Conservation (phyloP, 1,139 yeast genomes). For the Protomyces inundatus region DNA sequence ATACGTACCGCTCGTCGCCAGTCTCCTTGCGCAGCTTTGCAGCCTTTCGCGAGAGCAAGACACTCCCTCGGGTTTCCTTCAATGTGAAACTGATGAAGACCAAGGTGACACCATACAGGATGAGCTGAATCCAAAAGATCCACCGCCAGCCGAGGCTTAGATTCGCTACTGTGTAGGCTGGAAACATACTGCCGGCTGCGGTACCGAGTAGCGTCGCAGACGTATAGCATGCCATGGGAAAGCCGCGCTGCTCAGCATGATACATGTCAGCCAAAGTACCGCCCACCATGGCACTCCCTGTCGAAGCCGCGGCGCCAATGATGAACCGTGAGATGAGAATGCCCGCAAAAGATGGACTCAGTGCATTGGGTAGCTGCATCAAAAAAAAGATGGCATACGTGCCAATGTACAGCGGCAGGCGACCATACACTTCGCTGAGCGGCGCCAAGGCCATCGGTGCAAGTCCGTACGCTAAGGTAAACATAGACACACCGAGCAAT, state of each 20-base stretch:
- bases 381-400: slow-evolving; percentile 50
- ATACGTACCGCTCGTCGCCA: slow-evolving; percentile 25
- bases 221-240: slow-evolving; percentile 57
- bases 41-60: slow-evolving; percentile 54
- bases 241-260: slow-evolving; percentile 58
- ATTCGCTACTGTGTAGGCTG: slow-evolving; percentile 53
- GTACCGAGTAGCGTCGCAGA: slow-evolving; percentile 60
- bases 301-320: slow-evolving; percentile 74
- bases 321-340: slow-evolving; percentile 52
- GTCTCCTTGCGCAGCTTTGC: slow-evolving; percentile 42
- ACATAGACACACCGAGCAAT: slow-evolving; percentile 16
- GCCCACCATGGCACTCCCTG: slow-evolving; percentile 81
- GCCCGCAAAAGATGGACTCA: slow-evolving; percentile 50
- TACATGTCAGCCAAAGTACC: slow-evolving; percentile 75
- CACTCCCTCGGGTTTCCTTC: slow-evolving; percentile 58
- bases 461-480: slow-evolving; percentile 37
- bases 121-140: slow-evolving; percentile 55
- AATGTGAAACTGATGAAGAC: slow-evolving; percentile 45
- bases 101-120: slow-evolving; percentile 49
- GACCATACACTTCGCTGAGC: slow-evolving; percentile 57
- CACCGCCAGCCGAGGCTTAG: slow-evolving; percentile 56
- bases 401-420: slow-evolving; percentile 59
- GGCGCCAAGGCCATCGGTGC: slow-evolving; percentile 76
- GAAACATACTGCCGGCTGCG: slow-evolving; percentile 54
- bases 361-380: slow-evolving; percentile 57